Base-by-base conservation (phyloP, 768 basidiomycete species). In the Exidia glandulosa region DNA sequence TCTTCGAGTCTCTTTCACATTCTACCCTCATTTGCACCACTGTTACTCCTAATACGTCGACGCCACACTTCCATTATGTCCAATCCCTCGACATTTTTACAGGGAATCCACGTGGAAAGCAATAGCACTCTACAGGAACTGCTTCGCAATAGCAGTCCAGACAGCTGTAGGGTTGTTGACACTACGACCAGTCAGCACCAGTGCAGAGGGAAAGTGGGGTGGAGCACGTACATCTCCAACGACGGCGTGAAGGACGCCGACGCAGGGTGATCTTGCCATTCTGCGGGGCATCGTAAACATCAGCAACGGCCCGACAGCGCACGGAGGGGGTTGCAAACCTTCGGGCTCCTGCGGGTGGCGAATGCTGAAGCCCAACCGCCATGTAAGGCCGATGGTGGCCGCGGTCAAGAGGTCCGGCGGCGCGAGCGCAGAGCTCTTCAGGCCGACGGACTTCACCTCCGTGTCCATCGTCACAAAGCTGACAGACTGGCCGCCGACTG, bases 401-500 rank as follows among this genome's bases (percentile, higher is more conserved):
- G 50, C 6, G 10, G 27, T 12, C 7, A 54, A 27, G 30, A 84
- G 75, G 71, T 83, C 81, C 30, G 83, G 83, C 54, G 84, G 82
- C 14, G 82, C 80, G 27, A 83, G 72, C 2, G 74, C 64, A 62
- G 80, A 75, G 66, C 79, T 78, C 71, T 84, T 84, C 56, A 84
- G 71, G 52, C 77, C 70, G 13, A 29, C 19, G 10, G 0, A 7
- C 50, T 54, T 23, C 25, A 83, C 73, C 66, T 83, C 78, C 12
- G 80, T 81, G 65, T 84, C 81, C 12, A 84, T 79, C 16, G 73
- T 76, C 0, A 78, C 74, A 66, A 79, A 84, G 63, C 78, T 77
- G 2, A 78, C 78, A 3, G 80, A 81, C 68, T 85, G 80, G 0
- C 83, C 83, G 25, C 82, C 83, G 32, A 84, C 82, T 34, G 76